Base-by-base conservation (phyloP, 1,284 basidiomycete genomes). In the Trichosporon sp. region DNA sequence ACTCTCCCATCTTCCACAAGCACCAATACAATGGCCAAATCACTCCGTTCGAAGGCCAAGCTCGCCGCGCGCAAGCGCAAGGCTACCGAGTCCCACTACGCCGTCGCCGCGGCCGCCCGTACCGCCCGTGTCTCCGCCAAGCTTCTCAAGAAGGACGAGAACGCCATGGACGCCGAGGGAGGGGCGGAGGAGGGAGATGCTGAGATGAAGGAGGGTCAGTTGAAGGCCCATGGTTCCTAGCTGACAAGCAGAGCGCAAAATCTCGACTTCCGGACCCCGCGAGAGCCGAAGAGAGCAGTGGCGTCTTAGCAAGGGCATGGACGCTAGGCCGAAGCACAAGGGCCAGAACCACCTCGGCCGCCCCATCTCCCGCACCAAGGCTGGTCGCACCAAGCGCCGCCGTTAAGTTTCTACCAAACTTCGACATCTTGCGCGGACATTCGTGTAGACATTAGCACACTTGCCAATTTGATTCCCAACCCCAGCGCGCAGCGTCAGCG, bases 11-110 rank as follows among this genome's bases (percentile, higher is more conserved):
- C 58, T 32, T 56, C 46, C 58, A 58, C 31, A 56, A 57, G 46
- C 60, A 46, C 29, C 64, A 31, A 52, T 65, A 76, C 70, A 46
- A 95, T 97, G 95, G 94, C 91, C 64, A 98, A 97, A 84, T 94
- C 92, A 46, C 86, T 89, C 59, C 86, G 94, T 75, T 91, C 92
- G 19, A 95, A 94, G 82, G 85, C 86, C 67, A 96, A 96, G 81
- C 88, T 92, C 60, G 83, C 87, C 33, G 90, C 88, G 75, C 87
- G 95, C 68, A 85, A 88, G 14, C 89, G 90, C 74, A 97, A 96
- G 82, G 88, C 95, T 66, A 85, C 87, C 75, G 84, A 87, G 61
- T 87, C 89, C 58, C 87, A 91, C 69, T 97, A 93, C 78, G 90
- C 91, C 61, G 91, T 88, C 1, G 84, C 87, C 2, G 89, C 93